phyloP scores from a whole-genome alignment of 495 filamentous ascomycete genomes.

The Polyplosphaeria fusca region DNA sequence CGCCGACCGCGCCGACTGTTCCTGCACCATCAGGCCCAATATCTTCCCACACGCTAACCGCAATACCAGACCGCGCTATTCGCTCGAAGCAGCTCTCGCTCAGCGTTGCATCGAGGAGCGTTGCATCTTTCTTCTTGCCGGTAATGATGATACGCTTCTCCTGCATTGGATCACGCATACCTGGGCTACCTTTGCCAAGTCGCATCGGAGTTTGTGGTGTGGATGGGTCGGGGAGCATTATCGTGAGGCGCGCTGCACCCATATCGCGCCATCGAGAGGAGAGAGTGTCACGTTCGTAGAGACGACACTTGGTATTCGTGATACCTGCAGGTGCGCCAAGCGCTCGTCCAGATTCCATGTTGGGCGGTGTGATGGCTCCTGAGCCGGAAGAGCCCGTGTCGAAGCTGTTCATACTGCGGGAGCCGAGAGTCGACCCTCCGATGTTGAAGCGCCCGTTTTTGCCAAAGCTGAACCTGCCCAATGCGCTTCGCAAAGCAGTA shows the following conservation, averaged over 20 bases:
- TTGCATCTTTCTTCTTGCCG: slow-evolving; percentile 62
- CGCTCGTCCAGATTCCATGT: slow-evolving; percentile 48
- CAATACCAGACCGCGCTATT: slow-evolving; percentile 77
- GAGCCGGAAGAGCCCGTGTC: slow-evolving; percentile 47
- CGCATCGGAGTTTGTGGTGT: slow-evolving; percentile 42
- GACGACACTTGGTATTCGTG: slow-evolving; percentile 73
- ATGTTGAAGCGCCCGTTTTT: slow-evolving; percentile 71
- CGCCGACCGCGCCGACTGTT: slow-evolving; percentile 63
- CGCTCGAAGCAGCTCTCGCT: slow-evolving; percentile 80
- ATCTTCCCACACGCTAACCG: slow-evolving; percentile 83
- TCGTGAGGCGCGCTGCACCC: slow-evolving; percentile 76
- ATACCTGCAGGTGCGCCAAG: slow-evolving; percentile 40
- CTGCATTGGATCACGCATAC: slow-evolving; percentile 39
- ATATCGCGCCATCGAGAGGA: slow-evolving; percentile 83
- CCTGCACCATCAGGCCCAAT: slow-evolving; percentile 68
- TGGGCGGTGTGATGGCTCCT: slow-evolving; percentile 56
- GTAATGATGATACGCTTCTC: slow-evolving; percentile 81
- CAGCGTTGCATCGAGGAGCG: slow-evolving; percentile 78
- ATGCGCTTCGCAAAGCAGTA: slow-evolving; percentile 63
- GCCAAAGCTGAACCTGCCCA: slow-evolving; percentile 67
- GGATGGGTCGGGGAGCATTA: slow-evolving; percentile 55
- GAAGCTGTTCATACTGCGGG: slow-evolving; percentile 60
- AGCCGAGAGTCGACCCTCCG: slow-evolving; percentile 55
- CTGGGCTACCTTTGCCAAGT: slow-evolving; percentile 36
- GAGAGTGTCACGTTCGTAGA: slow-evolving; percentile 73